Percentiles rank a stretch among this genome's conserved stretches.
phyloP scores from a whole-genome alignment of 2,329 filamentous ascomycete species.

The Alternaria alternata region DNA sequence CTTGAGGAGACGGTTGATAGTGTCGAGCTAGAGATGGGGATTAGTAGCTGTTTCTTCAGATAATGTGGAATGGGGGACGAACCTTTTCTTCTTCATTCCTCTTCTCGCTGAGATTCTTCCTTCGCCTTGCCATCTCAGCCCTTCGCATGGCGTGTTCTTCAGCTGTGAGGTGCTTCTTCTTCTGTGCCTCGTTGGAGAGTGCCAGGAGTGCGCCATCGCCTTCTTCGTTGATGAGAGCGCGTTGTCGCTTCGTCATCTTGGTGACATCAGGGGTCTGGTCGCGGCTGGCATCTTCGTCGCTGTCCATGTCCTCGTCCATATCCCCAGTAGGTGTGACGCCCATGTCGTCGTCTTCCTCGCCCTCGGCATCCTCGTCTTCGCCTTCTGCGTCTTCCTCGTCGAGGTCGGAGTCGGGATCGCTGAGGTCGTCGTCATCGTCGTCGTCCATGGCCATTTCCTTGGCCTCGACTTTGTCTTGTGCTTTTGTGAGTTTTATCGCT shows the following conservation, averaged over 20 bases:
- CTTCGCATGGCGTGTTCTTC: slow-evolving; percentile 77
- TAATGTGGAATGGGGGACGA: slow-evolving; percentile 10
- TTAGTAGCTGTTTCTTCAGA: slow-evolving; percentile 18
- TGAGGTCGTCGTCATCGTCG: slow-evolving; percentile 56
- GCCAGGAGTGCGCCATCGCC: slow-evolving; percentile 57
- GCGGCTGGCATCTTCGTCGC: slow-evolving; percentile 64
- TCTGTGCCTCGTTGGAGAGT: slow-evolving; percentile 72
- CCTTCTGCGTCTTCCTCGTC: slow-evolving; percentile 59
- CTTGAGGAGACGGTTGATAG: slow-evolving; percentile 88
- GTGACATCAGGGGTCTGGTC: slow-evolving; percentile 68
- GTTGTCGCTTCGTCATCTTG: slow-evolving; percentile 74
- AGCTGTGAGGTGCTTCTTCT: slow-evolving; percentile 75
- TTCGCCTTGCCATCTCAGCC: slow-evolving; percentile 75
- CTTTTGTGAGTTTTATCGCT: slow-evolving; percentile 42
- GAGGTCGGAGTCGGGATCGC: slow-evolving; percentile 50
- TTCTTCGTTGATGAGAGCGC: slow-evolving; percentile 64
- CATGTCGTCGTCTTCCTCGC: slow-evolving; percentile 52
- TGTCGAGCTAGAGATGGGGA: slow-evolving; percentile 73
- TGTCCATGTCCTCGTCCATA: slow-evolving; percentile 55
- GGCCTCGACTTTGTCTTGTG: slow-evolving; percentile 56
- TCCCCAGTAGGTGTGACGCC: slow-evolving; percentile 48
- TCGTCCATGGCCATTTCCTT: slow-evolving; percentile 61
- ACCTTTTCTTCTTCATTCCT: slow-evolving; percentile 82
- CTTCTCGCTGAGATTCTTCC: slow-evolving; percentile 79
- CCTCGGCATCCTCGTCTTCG: slow-evolving; percentile 54